phyloP scores from a whole-genome alignment of 495 filamentous ascomycete species.

The Trichoderma reesei region DNA sequence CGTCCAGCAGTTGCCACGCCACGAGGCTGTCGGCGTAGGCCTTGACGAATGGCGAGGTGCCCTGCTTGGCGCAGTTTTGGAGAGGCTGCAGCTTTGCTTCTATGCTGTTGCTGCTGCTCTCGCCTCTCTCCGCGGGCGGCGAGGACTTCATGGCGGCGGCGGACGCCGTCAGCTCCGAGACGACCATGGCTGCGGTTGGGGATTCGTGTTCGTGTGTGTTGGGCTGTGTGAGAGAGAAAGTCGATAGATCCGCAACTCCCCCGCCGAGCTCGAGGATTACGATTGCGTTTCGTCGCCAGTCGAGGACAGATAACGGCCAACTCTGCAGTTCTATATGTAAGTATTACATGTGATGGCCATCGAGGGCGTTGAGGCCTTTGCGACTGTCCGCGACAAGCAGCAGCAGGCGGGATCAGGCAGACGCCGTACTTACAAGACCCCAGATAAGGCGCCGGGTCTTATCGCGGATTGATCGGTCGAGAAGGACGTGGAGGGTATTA shows the following conservation, averaged over 20 bases:
- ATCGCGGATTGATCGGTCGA: not conserved
- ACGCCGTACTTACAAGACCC: not conserved
- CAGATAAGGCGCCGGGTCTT: not conserved
- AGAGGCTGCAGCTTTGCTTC: slow-evolving; percentile 26
- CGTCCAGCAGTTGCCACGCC: slow-evolving; percentile 85
- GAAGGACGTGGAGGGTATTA: not conserved
- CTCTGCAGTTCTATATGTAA: not conserved
- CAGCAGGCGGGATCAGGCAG: not conserved
- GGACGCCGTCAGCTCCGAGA: slow-evolving; percentile 9
- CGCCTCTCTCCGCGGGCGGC: not conserved
- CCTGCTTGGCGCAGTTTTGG: slow-evolving; percentile 61
- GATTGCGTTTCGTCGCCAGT: not conserved
- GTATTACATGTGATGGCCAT: not conserved
- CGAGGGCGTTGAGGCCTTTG: not conserved
- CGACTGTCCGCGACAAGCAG: not conserved
- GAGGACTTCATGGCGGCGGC: slow-evolving; percentile 8
- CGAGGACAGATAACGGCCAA: not conserved
- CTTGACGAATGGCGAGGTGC: slow-evolving; percentile 76
- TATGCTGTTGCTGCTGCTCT: not conserved
- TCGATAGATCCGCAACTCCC: not conserved
- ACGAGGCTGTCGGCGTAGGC: slow-evolving; percentile 77
- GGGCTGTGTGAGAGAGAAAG: not conserved
- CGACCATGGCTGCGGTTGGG: not conserved
- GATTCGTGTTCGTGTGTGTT: not conserved
- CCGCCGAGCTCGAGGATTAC: not conserved